These are phyloP conservation scores for Agrostemma githago DNA, from an alignment of 148 eudicot species.

Conservation along the genomic window DNA sequence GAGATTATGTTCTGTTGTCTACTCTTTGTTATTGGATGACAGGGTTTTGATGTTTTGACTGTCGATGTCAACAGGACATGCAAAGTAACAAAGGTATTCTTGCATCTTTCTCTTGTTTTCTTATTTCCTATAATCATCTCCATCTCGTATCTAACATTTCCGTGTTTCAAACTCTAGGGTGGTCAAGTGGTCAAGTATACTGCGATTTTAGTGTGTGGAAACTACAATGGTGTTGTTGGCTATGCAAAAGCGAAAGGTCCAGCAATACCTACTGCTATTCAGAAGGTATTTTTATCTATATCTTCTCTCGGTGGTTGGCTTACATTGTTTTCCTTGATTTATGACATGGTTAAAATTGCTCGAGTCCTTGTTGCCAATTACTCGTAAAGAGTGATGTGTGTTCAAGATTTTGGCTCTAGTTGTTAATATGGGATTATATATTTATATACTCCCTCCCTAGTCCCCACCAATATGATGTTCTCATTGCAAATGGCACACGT, in stretches of 20 bases:
- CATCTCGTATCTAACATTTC: slow-evolving; percentile 4
- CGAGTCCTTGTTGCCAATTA: background rate
- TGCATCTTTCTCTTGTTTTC: slow-evolving; percentile 11
- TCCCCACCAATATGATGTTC: no score
- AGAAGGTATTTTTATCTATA: slow-evolving; percentile 53
- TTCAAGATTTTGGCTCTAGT: background rate
- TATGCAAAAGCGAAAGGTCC: slow-evolving; percentile 94
- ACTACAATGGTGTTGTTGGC: slow-evolving; percentile 81
- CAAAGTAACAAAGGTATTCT: slow-evolving; percentile 83
- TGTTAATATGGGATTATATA: background rate
- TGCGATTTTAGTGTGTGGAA: slow-evolving; percentile 87
- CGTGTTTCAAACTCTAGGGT: slow-evolving; percentile 42
- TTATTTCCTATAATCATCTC: slow-evolving; percentile 6
- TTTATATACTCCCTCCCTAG: no score
- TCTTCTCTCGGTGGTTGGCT: background rate
- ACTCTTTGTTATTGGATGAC: slow-evolving; percentile 26
- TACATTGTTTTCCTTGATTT: background rate
- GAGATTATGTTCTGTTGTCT: background rate
- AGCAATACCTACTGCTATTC: slow-evolving; percentile 61
- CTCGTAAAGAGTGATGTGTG: background rate
- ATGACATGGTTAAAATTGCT: background rate
- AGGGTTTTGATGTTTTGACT: slow-evolving; percentile 87
- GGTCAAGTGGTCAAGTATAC: slow-evolving; percentile 76
- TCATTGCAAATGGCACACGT: no score
- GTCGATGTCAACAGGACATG: slow-evolving; percentile 75